Base-by-base conservation (phyloP, 257 asterid genomes). In the Solanum peruvianum region DNA sequence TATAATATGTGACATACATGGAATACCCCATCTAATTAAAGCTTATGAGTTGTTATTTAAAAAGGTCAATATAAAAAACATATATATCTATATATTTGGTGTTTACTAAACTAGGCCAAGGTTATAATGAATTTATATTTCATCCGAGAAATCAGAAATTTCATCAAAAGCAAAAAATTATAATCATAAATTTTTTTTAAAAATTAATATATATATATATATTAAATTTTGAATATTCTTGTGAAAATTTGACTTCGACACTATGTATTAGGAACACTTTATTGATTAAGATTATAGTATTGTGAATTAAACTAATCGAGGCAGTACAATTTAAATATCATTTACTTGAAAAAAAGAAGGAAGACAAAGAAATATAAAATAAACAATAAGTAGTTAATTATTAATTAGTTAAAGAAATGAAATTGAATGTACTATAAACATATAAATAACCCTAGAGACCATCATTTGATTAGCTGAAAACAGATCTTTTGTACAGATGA, bases 381-480 rank as follows among this genome's bases (percentile, higher is more conserved):
- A 64, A 90, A 87, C 90, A 89, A 91, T 91, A 92, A 94, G 88
- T 88, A 37, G 69, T 62, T n/a, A n/a, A n/a, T 23, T n/a, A 62
- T 62, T 9, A 41, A 62, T 9, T 84, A 37, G 25, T 84, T 56
- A 58, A 84, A 64, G 5, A 84, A 42, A 41, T 69, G 20, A 69
- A 41, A 84, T 78, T 64, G 86, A 76, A 4, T 64, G 87, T 86
- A 75, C 89, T 87, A 88, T 84, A 47, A 25, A 88, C 76, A 83
- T 83, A 29, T 60, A 14, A 84, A 64, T 91, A 90, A 39, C 15
- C 78, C 62, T 64, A 89, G 73, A 25, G 89, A 72, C 89, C 96
- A 93, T 92, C 91, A 94, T 93, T 90, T 85, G 77, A 90, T 88
- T 90, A 89, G 91, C 93, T 93, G 95, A 90, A 58, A 89, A 88